These are phyloP conservation scores for Hirschfeldia incana DNA, from an alignment of 345 rosid genomes.

Conservation along the genomic window DNA sequence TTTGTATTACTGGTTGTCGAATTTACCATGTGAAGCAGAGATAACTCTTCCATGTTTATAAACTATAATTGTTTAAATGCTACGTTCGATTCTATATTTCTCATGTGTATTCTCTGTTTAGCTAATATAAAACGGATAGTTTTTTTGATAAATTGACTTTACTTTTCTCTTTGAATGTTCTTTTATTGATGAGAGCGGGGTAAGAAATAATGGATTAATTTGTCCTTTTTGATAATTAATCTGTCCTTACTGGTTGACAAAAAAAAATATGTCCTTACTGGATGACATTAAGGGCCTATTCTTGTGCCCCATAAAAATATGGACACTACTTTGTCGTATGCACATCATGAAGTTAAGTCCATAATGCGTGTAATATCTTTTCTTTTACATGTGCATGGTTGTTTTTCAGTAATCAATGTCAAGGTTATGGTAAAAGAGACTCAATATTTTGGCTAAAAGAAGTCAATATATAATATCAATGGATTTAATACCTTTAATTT, in stretches of 20 bases:
- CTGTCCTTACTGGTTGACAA: neutral
- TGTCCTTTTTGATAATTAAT: constrained; percentile 15
- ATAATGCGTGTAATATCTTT: neutral
- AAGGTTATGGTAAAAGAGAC: neutral
- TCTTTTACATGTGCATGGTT: neutral
- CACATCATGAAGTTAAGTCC: constrained; percentile 38
- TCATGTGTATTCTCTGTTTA: too few species aligned
- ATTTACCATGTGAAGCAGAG: neutral
- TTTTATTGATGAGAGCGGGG: too few species aligned
- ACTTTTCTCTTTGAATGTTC: too few species aligned
- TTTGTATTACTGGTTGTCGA: neutral
- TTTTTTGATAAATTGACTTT: too few species aligned
- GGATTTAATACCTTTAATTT: neutral
- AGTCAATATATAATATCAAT: neutral
- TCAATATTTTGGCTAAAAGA: neutral
- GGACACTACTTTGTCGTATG: constrained; percentile 13
- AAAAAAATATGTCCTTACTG: neutral
- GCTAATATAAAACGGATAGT: too few species aligned
- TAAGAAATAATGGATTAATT: constrained; percentile 15
- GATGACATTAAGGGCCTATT: constrained; percentile 39
- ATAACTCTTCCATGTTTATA: neutral
- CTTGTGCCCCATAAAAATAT: constrained; percentile 10
- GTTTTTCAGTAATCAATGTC: neutral
- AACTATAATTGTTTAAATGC: neutral
- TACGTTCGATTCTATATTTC: neutral